These are phyloP conservation scores for Lactarius hatsudake DNA, from an alignment of 768 basidiomycete genomes.

Conservation along the genomic window DNA sequence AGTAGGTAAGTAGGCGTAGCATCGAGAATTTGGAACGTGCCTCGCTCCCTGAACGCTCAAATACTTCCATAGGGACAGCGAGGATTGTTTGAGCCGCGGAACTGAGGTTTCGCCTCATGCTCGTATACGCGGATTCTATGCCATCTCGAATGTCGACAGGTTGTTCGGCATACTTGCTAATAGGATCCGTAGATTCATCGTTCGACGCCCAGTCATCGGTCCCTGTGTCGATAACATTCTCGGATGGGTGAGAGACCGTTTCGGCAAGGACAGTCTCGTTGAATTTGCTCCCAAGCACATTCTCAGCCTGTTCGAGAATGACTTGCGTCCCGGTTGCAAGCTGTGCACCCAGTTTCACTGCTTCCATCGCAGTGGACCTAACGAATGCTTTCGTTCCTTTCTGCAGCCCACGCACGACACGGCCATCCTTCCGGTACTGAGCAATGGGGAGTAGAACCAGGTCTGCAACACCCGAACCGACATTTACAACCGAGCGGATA, in stretches of 20 bases:
- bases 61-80: conserved; percentile 98
- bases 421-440: conserved; percentile 96
- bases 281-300: conserved; percentile 80
- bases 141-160: conserved; percentile 83
- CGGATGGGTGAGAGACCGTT: conserved; percentile 45
- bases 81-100: conserved; percentile 98
- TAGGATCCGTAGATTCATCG: conserved; percentile 50
- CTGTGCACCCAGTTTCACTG: conserved; percentile 89
- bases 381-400: conserved; percentile 92
- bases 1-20: conserved; percentile 4
- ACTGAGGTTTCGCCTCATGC: conserved; percentile 79
- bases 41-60: conserved; percentile 90
- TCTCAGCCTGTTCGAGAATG: conserved; percentile 93
- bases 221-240: conserved; percentile 31
- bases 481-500: conserved; percentile 94
- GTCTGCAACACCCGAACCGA: conserved; percentile 95
- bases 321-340: conserved; percentile 98
- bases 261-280: conserved; percentile 64
- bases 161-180: conserved; percentile 92
- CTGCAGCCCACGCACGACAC: conserved; percentile 89
- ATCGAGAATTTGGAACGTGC: conserved; percentile 42
- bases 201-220: conserved; percentile 40
- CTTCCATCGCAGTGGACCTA: conserved; percentile 92
- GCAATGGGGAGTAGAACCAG: conserved; percentile 93
- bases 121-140: conserved; percentile 87